Conservation (phyloP, 1,284 basidiomycete genomes). For the Ustilago sp. region DNA sequence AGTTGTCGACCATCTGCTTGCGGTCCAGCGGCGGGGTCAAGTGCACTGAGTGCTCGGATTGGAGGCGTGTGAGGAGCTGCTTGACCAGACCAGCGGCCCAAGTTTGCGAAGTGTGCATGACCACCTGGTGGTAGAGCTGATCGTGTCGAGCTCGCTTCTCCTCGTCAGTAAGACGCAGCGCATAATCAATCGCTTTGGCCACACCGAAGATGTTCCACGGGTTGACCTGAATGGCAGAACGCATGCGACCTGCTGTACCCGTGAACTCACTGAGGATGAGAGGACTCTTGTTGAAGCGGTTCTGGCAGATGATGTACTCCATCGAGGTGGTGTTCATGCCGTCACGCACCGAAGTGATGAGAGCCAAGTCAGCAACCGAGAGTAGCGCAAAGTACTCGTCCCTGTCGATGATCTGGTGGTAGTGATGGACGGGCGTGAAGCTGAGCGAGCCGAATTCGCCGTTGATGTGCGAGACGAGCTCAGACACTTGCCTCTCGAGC, state of each 20-base stretch:
- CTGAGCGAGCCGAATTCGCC: conserved; percentile 93
- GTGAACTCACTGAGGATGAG: conserved; percentile 96
- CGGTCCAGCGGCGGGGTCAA: conserved; percentile 86
- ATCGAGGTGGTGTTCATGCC: conserved; percentile 98
- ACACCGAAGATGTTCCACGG: conserved; percentile 89
- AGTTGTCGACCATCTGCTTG: conserved; percentile 76
- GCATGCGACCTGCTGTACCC: conserved; percentile 91
- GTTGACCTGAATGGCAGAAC: conserved; percentile 77
- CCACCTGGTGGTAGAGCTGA: conserved; percentile 79
- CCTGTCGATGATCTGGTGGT: conserved; percentile 92
- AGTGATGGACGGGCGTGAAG: conserved; percentile 99
- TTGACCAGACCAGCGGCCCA: conserved; percentile 93
- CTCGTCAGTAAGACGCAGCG: conserved; percentile 81
- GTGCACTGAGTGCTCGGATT: conserved; percentile 83
- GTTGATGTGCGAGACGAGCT: conserved; percentile 96
- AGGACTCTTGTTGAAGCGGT: conserved; percentile 79
- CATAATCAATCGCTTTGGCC: conserved; percentile 91
- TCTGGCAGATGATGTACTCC: conserved; percentile 95
- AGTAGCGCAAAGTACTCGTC: conserved; percentile 99
- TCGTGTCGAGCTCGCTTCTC: conserved; percentile 85
- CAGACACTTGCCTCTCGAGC: conserved; percentile 91
- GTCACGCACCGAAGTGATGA: conserved; percentile 94
- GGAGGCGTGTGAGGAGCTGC: conserved; percentile 86
- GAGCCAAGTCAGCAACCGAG: conserved; percentile 90
- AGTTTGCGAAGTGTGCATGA: conserved; percentile 93